Percentiles rank a stretch among this genome's conserved stretches.
These are phyloP conservation scores for Colletotrichum sp. DNA, from an alignment of 2,329 filamentous ascomycete genomes.

Conservation along the genomic window DNA sequence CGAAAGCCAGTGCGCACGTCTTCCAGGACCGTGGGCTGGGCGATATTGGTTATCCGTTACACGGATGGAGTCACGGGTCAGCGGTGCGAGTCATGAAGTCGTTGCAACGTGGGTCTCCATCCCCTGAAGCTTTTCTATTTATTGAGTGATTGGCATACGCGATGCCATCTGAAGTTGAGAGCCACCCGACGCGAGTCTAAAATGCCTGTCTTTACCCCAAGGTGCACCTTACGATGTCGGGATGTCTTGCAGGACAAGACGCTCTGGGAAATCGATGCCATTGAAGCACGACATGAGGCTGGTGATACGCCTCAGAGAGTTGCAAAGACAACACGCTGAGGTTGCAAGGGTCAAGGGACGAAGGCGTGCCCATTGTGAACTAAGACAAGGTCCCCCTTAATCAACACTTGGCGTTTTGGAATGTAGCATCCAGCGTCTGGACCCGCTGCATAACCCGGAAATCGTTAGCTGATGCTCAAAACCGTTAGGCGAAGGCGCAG, in stretches of 20 bases:
- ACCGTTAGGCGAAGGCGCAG: neutral
- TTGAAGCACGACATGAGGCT: neutral
- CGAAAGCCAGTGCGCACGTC: neutral
- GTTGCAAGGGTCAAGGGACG: neutral
- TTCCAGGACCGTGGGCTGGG: neutral
- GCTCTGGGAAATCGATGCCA: neutral
- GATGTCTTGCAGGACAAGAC: neutral
- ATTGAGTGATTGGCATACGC: constrained; percentile 5
- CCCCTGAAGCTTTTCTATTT: constrained; percentile 17
- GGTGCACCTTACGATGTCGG: neutral
- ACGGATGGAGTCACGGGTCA: constrained; percentile 8
- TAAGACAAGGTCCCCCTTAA: constrained; percentile 16
- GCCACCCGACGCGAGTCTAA: neutral
- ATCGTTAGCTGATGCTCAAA: neutral
- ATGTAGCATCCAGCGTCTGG: neutral
- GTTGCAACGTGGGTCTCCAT: constrained; percentile 10
- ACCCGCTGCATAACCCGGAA: neutral
- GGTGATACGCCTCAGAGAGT: neutral
- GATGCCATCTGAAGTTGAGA: constrained; percentile 9
- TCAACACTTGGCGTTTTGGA: constrained; percentile 17
- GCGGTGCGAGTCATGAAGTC: constrained; percentile 16
- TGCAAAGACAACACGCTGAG: neutral
- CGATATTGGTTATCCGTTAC: constrained; percentile 2
- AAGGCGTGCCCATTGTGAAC: neutral
- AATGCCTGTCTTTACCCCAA: neutral